phyloP scores from a whole-genome alignment of 2,329 filamentous ascomycete genomes.

The Xylaria sp. region DNA sequence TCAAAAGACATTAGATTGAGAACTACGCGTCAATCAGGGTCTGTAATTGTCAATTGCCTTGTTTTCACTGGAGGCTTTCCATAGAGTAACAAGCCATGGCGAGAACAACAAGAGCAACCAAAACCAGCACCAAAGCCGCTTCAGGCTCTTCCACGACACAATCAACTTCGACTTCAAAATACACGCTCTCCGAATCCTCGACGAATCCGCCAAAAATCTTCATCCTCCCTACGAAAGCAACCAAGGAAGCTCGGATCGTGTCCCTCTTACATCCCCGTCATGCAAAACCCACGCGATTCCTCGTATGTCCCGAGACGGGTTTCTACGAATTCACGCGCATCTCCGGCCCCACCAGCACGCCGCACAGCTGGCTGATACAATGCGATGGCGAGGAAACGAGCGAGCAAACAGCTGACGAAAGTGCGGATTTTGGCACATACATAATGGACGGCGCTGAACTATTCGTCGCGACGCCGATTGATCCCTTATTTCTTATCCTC shows the following conservation, averaged over 20 bases:
- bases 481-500: slow-evolving; percentile 77
- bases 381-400: slow-evolving; percentile 7
- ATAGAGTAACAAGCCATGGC: slow-evolving; percentile 37
- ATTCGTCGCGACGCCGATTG: slow-evolving; percentile 77
- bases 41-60: background rate
- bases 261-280: slow-evolving; percentile 56
- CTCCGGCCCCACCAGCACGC: slow-evolving; percentile 46
- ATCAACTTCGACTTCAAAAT: slow-evolving; percentile 29
- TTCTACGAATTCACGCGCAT: slow-evolving; percentile 62
- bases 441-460: slow-evolving; percentile 65
- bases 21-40: background rate
- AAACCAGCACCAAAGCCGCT: slow-evolving; percentile 31
- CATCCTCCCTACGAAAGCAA: slow-evolving; percentile 53
- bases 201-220: slow-evolving; percentile 51
- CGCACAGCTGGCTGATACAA: slow-evolving; percentile 59
- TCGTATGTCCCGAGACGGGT: slow-evolving; percentile 56
- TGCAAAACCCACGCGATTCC: slow-evolving; percentile 51
- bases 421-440: slow-evolving; percentile 31
- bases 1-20: background rate
- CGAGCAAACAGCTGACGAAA: slow-evolving; percentile 16
- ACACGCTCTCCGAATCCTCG: slow-evolving; percentile 37
- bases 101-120: slow-evolving; percentile 44
- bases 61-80: background rate
- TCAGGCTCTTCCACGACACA: slow-evolving; percentile 26
- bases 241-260: slow-evolving; percentile 51